These are phyloP conservation scores for Thelonectria rubi DNA, from an alignment of 2,329 filamentous ascomycete genomes.

Conservation along the genomic window DNA sequence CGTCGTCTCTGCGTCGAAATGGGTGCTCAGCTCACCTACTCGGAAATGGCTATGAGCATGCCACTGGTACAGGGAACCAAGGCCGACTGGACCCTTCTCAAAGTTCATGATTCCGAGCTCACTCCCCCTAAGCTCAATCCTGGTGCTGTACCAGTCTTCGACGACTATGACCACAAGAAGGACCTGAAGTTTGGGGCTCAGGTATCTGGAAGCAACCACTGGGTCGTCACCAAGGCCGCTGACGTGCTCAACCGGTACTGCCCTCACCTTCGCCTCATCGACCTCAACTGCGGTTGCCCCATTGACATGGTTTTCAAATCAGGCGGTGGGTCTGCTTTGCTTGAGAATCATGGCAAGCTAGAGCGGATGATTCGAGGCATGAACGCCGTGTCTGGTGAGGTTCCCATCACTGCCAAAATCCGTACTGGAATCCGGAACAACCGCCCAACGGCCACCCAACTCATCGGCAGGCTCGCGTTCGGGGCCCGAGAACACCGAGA, in stretches of 20 bases:
- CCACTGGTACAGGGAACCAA: conserved; percentile 90
- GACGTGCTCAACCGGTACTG: conserved; percentile 80
- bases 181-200: conserved; percentile 93
- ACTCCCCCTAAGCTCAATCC: conserved; percentile 73
- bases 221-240: conserved; percentile 87
- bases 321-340: conserved; percentile 88
- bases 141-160: conserved; percentile 63
- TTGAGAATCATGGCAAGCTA: conserved; percentile 87
- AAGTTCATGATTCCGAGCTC: conserved; percentile 86
- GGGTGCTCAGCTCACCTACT: conserved; percentile 93
- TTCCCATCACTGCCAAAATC: conserved; percentile 95
- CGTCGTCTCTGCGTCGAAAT: conserved; percentile 88
- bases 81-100: conserved; percentile 93
- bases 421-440: conserved; percentile 87
- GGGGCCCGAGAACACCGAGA: conserved; percentile 78
- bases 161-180: conserved; percentile 81
- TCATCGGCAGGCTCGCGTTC: conserved; percentile 84
- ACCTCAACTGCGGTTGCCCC: conserved; percentile 96
- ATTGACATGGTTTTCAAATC: conserved; percentile 92
- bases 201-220: conserved; percentile 91
- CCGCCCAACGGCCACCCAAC: conserved; percentile 79
- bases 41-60: conserved; percentile 95
- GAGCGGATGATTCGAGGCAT: conserved; percentile 96
- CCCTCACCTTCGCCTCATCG: conserved; percentile 87
- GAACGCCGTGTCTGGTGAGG: conserved; percentile 89